These are phyloP conservation scores for Gryganskiella cystojenkinii DNA, from an alignment of 192 early-diverging fungal genomes.

Conservation along the genomic window DNA sequence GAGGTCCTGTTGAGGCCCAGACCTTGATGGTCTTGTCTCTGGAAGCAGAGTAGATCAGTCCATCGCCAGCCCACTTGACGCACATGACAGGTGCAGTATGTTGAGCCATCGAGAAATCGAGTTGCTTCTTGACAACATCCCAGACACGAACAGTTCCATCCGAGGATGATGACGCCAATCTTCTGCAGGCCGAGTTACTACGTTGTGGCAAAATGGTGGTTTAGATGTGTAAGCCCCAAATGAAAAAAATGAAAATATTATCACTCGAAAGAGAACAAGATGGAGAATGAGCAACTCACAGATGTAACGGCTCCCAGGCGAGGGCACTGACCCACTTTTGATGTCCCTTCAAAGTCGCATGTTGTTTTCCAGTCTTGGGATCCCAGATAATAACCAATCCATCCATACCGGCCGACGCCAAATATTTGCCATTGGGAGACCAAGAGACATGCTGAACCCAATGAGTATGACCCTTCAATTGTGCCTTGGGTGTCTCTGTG, in stretches of 20 bases:
- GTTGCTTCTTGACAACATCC: slow-evolving; percentile 83
- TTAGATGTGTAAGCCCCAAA: not conserved
- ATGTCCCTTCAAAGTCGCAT: slow-evolving; percentile 82
- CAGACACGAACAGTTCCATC: slow-evolving; percentile 95
- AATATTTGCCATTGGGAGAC: slow-evolving; percentile 86
- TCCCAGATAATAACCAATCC: slow-evolving; percentile 90
- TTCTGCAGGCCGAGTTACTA: slow-evolving; percentile 78
- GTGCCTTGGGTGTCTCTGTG: slow-evolving; percentile 90
- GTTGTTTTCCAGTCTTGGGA: slow-evolving; percentile 80
- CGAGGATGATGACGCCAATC: slow-evolving; percentile 91
- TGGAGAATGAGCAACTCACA: slow-evolving; percentile 54
- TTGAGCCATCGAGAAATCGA: slow-evolving; percentile 81
- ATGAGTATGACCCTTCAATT: slow-evolving; percentile 77
- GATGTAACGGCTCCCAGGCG: slow-evolving; percentile 94
- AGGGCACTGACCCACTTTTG: slow-evolving; percentile 90
- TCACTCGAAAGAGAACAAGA: not conserved
- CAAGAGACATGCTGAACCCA: slow-evolving; percentile 96
- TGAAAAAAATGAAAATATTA: not conserved
- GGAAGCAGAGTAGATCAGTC: slow-evolving; percentile 90
- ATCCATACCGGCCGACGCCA: slow-evolving; percentile 97
- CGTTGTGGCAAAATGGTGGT: too few species aligned
- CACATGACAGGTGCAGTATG: slow-evolving; percentile 95
- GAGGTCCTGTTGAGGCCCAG: slow-evolving; percentile 74
- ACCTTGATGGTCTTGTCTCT: slow-evolving; percentile 97
- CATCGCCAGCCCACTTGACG: slow-evolving; percentile 97